phyloP scores from a whole-genome alignment of 2,329 filamentous ascomycete genomes.

The Colletotrichum brevisporum region DNA sequence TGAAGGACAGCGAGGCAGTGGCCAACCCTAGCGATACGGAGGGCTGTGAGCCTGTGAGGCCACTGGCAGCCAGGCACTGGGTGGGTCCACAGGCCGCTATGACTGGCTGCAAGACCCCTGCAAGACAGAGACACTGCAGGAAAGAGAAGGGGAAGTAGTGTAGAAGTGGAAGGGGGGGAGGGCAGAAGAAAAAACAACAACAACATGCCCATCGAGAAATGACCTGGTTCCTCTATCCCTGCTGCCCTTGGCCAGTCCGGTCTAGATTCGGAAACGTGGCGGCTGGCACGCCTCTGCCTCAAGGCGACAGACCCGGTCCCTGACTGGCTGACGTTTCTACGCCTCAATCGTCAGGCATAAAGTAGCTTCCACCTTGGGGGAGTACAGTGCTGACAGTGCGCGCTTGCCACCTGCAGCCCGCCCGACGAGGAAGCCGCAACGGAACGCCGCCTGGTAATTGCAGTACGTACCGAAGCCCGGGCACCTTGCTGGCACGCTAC shows the following conservation, averaged over 20 bases:
- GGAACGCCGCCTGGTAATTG: not conserved
- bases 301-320: conserved; percentile 27
- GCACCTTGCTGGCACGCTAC: not conserved
- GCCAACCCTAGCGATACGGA: conserved; percentile 2
- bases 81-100: conserved; percentile 28
- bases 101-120: conserved; percentile 29
- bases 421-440: conserved; percentile 22
- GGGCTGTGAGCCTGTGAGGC: conserved; percentile 30
- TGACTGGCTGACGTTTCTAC: conserved; percentile 7
- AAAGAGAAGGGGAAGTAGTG: not conserved
- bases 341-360: conserved; percentile 29
- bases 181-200: not conserved
- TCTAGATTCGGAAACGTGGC: conserved; percentile 41
- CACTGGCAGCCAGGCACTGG: conserved; percentile 28
- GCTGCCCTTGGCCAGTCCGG: conserved; percentile 10
- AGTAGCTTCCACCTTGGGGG: conserved; percentile 1
- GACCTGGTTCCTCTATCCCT: not conserved
- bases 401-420: conserved; percentile 22
- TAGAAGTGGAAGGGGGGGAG: not conserved
- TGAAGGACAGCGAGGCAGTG: conserved; percentile 38
- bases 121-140: not conserved
- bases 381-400: conserved; percentile 21
- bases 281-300: conserved; percentile 34
- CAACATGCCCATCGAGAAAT: conserved; percentile 24
- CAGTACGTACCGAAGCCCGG: conserved; percentile 13